Evolutionary conservation across 345 rosid species (phyloP), one percentile per base, ranked within the genome.

Genomic region (Populus simonii): DNA sequence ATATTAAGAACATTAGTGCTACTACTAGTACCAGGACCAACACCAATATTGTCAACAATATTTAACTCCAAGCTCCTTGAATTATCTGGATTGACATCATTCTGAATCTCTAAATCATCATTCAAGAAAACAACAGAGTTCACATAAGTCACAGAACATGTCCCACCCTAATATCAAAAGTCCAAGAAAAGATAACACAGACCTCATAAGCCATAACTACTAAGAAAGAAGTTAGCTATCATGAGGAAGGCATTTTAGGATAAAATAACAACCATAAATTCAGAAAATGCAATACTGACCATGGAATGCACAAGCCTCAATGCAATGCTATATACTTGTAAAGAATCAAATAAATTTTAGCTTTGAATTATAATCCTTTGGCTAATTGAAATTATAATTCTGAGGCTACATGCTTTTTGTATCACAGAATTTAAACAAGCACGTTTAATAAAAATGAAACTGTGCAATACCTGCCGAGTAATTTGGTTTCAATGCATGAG

Each of bases 401-500:
- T 5, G 11, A 12, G 16, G 7, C 55, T 17, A 39, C 17, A 10
- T 16, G 27, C 38, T 18, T 18, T 22, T 12, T 27, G 8, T 8
- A 41, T 8, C 23, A 51, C 72, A 69, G 16, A 69, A 39, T 69
- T n/a, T 38, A 38, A 69, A n/a, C 17, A 69, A 22, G 55, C 72
- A 41, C 17, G 7, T 41, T 6, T 4, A 15, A 39, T 18, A 3
- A 38, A 22, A 25, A 47, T 67, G 55, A 15, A n/a, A 57, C 45
- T 23, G 29, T 33, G 39, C 7, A 51, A n/a, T 45, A 68, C 88
- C 74, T 83, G 93, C 99, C 16, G 98, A 93, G 81, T 96, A 96
- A 85, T 89, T 94, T 83, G 99, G 98, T 84, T 92, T 96, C 86
- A 96, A 75, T 13, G 99, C 93, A 88, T 94, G 99, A 81, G 99